Base-by-base conservation (phyloP, 164 flowering plant genomes). In the Akebia trifoliata region DNA sequence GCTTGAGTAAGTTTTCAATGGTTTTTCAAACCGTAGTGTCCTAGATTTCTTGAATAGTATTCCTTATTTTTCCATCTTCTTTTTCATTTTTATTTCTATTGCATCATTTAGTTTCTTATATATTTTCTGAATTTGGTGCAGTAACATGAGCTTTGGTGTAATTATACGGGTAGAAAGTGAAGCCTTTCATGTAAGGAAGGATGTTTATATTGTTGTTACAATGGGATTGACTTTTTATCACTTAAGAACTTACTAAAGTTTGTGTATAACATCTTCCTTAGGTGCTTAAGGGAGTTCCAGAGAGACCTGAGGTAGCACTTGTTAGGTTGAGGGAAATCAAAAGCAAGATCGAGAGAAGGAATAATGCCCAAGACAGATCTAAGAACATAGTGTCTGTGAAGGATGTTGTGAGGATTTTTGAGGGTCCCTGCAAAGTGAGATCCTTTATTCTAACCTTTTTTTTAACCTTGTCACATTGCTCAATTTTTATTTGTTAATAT, bases 151-250 rank as follows among this genome's bases (percentile, higher is more conserved):
- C 65, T 94, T 94, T 62, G 99, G 99, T 54, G 84, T 94, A 24
- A 90, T 94, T 18, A 90, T 94, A 64, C 87, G 97, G 45, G 95
- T 94, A 31, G 97, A 94, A 56, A 94, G 85, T 78, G 99, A 94
- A 76, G 97, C 97, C 43, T 88, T 94, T 63, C 99, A 94, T 86
- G 99, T 90, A 39, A 60, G 50, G 6, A 31, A n/a, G 17, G 54
- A 18, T 2, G 17, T 15, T 9, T 43, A n/a, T 10, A 10, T 20
- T 17, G 14, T 39, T 31, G 42, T 44, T 6, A n/a, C 3, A 6
- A 20, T 0, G 24, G 30, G 10, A 24, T 54, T 18, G 25, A 32
- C 25, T 51, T 28, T n/a, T 55, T 60, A 47, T 37, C 31, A 12
- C 20, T 45, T 24, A 15, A 1, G 9, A n/a, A 21, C 18, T 29